These are phyloP conservation scores for Adenanthera pavonina DNA, from an alignment of 306 rosid genomes.

Conservation along the genomic window DNA sequence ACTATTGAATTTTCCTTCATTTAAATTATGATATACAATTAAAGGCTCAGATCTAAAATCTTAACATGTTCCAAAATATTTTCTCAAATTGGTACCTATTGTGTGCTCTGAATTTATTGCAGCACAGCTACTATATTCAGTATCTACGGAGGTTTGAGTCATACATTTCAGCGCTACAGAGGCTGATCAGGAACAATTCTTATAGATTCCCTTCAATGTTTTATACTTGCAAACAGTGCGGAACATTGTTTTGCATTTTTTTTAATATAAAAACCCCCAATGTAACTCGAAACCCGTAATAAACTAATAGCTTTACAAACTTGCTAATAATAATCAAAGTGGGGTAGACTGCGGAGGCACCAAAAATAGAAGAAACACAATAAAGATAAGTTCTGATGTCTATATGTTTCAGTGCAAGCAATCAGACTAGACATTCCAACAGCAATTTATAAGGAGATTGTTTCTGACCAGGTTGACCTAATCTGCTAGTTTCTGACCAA, in stretches of 20 bases:
- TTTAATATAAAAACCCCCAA: too few relatives aligned
- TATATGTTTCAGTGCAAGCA: neutral
- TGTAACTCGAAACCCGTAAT: neutral
- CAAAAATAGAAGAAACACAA: neutral
- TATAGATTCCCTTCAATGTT: neutral
- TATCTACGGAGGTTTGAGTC: neutral
- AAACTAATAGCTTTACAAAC: neutral
- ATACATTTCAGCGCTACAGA: neutral
- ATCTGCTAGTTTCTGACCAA: too few relatives aligned
- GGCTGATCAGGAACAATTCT: neutral
- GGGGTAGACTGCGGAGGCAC: neutral
- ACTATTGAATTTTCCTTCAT: neutral
- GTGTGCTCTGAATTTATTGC: neutral
- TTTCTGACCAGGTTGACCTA: conserved; percentile 6
- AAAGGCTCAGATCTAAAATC: neutral
- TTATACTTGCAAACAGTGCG: neutral
- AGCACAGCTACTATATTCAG: neutral
- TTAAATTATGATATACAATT: neutral
- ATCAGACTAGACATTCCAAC: conserved; percentile 13
- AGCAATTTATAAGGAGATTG: neutral
- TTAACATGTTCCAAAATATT: neutral
- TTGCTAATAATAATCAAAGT: neutral
- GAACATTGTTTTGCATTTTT: too few relatives aligned
- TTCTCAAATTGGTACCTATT: neutral
- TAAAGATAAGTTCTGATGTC: neutral